phyloP scores from a whole-genome alignment of 2,329 filamentous ascomycete species.

The Paraconiothyrium sp. region DNA sequence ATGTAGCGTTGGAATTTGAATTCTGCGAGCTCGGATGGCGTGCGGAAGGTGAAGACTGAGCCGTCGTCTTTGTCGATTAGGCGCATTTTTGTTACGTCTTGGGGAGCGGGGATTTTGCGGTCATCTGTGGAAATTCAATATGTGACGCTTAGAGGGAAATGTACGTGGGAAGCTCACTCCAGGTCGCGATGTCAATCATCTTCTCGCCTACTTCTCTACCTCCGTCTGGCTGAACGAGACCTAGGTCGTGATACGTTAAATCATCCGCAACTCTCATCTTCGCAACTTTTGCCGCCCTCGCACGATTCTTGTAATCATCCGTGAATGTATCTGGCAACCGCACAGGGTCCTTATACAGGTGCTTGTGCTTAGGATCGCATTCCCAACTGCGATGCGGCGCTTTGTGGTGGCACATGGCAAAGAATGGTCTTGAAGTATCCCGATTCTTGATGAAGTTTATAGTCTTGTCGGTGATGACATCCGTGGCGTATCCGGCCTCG shows the following conservation, averaged over 20 bases:
- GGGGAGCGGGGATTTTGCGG: conserved; percentile 53
- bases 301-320: conserved; percentile 65
- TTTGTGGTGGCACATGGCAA: conserved; percentile 67
- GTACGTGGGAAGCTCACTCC: conserved; percentile 4
- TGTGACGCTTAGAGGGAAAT: background rate
- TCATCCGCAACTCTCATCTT: conserved; percentile 64
- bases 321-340: conserved; percentile 61
- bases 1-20: conserved; percentile 67
- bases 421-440: conserved; percentile 56
- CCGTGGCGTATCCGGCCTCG: conserved; percentile 59
- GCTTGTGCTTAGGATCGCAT: conserved; percentile 59
- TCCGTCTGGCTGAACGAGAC: conserved; percentile 63
- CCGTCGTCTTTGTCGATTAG: conserved; percentile 60
- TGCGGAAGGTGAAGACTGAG: conserved; percentile 58
- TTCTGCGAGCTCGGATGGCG: conserved; percentile 54
- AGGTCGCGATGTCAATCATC: conserved; percentile 23
- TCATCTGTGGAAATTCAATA: conserved; percentile 26
- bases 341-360: conserved; percentile 59
- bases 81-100: conserved; percentile 41
- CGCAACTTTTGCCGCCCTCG: conserved; percentile 59
- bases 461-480: conserved; percentile 63
- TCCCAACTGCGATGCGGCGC: conserved; percentile 65
- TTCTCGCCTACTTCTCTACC: conserved; percentile 52
- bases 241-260: conserved; percentile 61
- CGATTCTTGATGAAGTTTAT: conserved; percentile 40